Conservation (phyloP, 495 filamentous ascomycete species). For the Podospora tetraspora region DNA sequence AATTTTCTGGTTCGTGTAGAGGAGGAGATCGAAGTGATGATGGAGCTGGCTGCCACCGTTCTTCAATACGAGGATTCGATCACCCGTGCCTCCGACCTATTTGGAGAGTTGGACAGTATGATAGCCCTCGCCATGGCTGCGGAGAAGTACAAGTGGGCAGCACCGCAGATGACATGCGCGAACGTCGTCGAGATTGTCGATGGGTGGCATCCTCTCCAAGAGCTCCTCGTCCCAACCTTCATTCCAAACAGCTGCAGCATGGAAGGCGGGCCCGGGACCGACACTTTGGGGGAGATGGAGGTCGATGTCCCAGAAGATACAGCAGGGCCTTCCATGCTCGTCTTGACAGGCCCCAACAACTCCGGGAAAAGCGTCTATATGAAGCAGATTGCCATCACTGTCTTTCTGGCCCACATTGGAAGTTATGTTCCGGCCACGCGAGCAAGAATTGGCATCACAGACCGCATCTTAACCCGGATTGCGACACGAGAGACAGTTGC, state of each 20-base stretch:
- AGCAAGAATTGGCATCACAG: constrained; percentile 80
- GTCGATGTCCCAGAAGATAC: background rate
- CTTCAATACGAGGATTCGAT: constrained; percentile 66
- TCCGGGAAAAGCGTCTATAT: constrained; percentile 96
- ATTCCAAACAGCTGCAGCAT: constrained; percentile 77
- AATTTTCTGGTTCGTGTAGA: constrained; percentile 43
- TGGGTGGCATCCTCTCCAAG: constrained; percentile 88
- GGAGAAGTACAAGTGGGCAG: constrained; percentile 62
- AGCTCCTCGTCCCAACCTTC: constrained; percentile 78
- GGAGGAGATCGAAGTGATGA: constrained; percentile 84
- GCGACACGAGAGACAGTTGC: constrained; percentile 84
- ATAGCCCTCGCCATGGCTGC: constrained; percentile 78
- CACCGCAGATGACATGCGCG: constrained; percentile 62
- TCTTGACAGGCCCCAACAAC: constrained; percentile 91
- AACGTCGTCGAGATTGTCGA: constrained; percentile 73
- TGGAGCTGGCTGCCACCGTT: constrained; percentile 67
- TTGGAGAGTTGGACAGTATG: constrained; percentile 85
- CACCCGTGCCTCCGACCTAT: constrained; percentile 62
- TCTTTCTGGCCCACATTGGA: constrained; percentile 89
- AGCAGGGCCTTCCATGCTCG: constrained; percentile 61
- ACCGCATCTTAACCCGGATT: constrained; percentile 87
- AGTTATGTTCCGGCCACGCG: constrained; percentile 80
- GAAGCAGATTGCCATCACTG: constrained; percentile 91
- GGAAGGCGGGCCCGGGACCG: constrained; percentile 52
- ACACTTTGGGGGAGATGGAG: background rate